A percentile compares a stretch with the other conserved stretches of the same genome.
These are phyloP conservation scores for Byssochlamys sp. DNA, from an alignment of 2,329 filamentous ascomycete genomes.

Conservation along the genomic window DNA sequence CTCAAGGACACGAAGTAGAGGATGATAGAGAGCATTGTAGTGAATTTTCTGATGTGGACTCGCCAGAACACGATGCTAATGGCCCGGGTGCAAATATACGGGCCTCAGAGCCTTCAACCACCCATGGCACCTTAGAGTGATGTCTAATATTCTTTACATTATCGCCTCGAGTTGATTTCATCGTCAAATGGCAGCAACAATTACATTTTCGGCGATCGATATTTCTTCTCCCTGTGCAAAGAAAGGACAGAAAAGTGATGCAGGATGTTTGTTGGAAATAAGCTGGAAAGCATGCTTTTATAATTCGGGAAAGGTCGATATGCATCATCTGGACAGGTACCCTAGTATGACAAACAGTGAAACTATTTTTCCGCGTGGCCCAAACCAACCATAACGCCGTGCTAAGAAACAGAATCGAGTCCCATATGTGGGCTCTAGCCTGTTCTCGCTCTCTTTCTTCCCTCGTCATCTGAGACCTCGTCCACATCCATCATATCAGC, in stretches of 20 bases:
- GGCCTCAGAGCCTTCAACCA: neutral
- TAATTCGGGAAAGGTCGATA: neutral
- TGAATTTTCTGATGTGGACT: neutral
- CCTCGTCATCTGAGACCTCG: conserved; percentile 27
- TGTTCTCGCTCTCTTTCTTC: conserved; percentile 24
- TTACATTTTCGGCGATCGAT: neutral
- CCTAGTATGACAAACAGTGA: neutral
- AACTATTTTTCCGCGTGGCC: neutral
- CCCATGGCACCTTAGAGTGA: neutral
- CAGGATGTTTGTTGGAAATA: neutral
- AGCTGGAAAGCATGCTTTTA: neutral
- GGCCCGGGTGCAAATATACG: neutral
- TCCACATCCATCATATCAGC: conserved; percentile 41
- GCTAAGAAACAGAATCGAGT: conserved; percentile 17
- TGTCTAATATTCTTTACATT: neutral
- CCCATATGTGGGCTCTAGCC: conserved; percentile 17
- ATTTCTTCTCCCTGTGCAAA: neutral
- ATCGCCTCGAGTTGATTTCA: neutral
- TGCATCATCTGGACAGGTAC: neutral
- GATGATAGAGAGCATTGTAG: neutral
- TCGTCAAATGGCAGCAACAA: neutral
- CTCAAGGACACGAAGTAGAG: neutral
- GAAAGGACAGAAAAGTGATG: neutral
- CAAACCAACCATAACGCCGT: conserved; percentile 3
- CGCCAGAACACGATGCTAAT: neutral